These are phyloP conservation scores for Henckelia pumila DNA, from an alignment of 257 asterid species.

Conservation along the genomic window DNA sequence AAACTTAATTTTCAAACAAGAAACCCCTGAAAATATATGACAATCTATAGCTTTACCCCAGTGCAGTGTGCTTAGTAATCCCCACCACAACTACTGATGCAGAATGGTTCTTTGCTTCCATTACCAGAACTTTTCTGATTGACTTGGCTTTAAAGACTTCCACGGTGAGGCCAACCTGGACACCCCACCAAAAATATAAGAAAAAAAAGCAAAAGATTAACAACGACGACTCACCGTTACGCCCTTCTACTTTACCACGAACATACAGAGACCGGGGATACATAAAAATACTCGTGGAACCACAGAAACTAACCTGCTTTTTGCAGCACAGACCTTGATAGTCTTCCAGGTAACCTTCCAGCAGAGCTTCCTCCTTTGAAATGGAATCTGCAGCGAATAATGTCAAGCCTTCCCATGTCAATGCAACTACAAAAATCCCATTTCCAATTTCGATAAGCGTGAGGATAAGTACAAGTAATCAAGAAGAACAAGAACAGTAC, in stretches of 20 bases:
- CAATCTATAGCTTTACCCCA: slow-evolving; percentile 45
- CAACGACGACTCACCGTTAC: neutral
- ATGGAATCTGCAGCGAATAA: slow-evolving; percentile 46
- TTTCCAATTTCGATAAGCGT: neutral
- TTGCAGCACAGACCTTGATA: slow-evolving; percentile 61
- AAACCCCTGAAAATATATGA: neutral
- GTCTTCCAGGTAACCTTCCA: slow-evolving; percentile 72
- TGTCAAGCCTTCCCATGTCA: slow-evolving; percentile 5
- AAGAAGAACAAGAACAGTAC: slow-evolving; percentile 30
- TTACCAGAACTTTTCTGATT: slow-evolving; percentile 60
- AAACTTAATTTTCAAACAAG: neutral
- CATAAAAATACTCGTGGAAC: neutral
- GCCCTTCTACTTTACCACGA: slow-evolving; percentile 16
- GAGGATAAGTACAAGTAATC: neutral
- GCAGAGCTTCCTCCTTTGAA: slow-evolving; percentile 42
- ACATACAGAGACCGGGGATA: neutral
- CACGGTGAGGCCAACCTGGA: slow-evolving; percentile 64
- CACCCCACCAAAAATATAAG: slow-evolving; percentile 14
- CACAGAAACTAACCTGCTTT: slow-evolving; percentile 57
- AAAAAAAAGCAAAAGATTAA: slow-evolving; percentile 9
- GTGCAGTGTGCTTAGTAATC: slow-evolving; percentile 48
- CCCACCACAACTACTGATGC: slow-evolving; percentile 79
- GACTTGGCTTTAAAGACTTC: slow-evolving; percentile 68
- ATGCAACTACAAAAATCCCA: neutral
- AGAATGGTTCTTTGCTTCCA: slow-evolving; percentile 58